These are phyloP conservation scores for Dissophora ornata DNA, from an alignment of 192 early-diverging fungal species.

Conservation along the genomic window DNA sequence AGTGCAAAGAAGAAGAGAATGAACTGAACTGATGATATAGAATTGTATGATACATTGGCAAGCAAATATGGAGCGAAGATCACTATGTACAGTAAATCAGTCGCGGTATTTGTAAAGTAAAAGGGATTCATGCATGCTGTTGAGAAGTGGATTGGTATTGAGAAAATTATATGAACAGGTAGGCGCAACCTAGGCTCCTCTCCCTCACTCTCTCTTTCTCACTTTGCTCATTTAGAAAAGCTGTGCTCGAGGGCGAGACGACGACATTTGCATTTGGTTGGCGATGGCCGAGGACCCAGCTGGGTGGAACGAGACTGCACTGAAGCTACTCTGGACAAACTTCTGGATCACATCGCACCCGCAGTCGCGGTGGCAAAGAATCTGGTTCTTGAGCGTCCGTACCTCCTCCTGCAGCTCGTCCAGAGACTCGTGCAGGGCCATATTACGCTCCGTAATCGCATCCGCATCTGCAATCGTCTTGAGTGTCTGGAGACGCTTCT, in stretches of 20 bases:
- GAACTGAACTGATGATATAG: not conserved
- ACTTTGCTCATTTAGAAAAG: slow-evolving; percentile 4
- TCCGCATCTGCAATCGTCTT: slow-evolving; percentile 51
- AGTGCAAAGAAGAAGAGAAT: not conserved
- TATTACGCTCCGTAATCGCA: slow-evolving; percentile 41
- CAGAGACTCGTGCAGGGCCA: slow-evolving; percentile 31
- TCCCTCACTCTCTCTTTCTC: too few relatives aligned
- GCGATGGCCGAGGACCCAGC: not conserved
- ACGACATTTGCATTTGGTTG: not conserved
- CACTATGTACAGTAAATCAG: too few relatives aligned
- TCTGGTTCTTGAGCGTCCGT: slow-evolving; percentile 47
- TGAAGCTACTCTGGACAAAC: slow-evolving; percentile 39
- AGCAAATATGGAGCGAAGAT: not conserved
- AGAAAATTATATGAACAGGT: too few relatives aligned
- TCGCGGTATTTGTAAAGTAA: too few relatives aligned
- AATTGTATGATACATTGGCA: too few relatives aligned
- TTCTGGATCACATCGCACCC: slow-evolving; percentile 50
- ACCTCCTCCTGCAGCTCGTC: slow-evolving; percentile 46
- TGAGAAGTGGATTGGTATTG: too few relatives aligned
- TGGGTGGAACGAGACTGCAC: not conserved
- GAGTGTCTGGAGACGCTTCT: slow-evolving; percentile 46
- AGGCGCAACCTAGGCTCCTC: too few relatives aligned
- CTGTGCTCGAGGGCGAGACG: slow-evolving; percentile 1
- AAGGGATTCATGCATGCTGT: too few relatives aligned
- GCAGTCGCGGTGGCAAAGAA: slow-evolving; percentile 49